Evolutionary conservation across 1,284 basidiomycete genomes (phyloP).

Genomic region (Sporisorium graminicola): DNA sequence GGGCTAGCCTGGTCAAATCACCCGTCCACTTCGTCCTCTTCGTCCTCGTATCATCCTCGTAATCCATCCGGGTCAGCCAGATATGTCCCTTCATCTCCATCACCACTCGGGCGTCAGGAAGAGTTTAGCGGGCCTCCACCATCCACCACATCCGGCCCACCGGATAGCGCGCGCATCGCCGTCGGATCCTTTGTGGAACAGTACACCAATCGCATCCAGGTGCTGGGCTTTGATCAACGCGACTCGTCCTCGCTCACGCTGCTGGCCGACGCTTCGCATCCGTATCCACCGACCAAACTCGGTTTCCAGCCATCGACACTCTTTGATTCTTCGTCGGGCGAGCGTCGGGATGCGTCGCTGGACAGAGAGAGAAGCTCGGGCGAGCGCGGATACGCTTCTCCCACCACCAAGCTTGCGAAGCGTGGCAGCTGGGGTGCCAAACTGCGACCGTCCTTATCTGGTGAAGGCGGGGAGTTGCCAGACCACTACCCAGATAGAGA

Average conservation of each 20-base stretch:
- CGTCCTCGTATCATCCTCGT: conserved; percentile 43
- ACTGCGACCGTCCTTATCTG: conserved; percentile 12
- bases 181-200: conserved; percentile 68
- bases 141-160: conserved; percentile 36
- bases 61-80: conserved; percentile 44
- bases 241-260: conserved; percentile 47
- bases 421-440: conserved; percentile 58
- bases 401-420: conserved; percentile 53
- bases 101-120: conserved; percentile 43
- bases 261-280: conserved; percentile 66
- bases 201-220: conserved; percentile 67
- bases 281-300: conserved; percentile 67
- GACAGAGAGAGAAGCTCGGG: conserved; percentile 39
- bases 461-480: conserved; percentile 23
- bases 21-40: conserved; percentile 44
- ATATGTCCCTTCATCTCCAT: conserved; percentile 50
- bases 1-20: conserved; percentile 63
- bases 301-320: conserved; percentile 66
- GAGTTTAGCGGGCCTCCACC: conserved; percentile 32
- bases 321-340: conserved; percentile 45
- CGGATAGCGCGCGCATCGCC: conserved; percentile 59
- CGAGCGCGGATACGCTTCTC: conserved; percentile 52
- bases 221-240: conserved; percentile 59
- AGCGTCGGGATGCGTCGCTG: conserved; percentile 31
- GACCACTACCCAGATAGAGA: conserved; percentile 64